Evolutionary conservation across 495 filamentous ascomycete species (phyloP).

Genomic region (Collariella sp.): DNA sequence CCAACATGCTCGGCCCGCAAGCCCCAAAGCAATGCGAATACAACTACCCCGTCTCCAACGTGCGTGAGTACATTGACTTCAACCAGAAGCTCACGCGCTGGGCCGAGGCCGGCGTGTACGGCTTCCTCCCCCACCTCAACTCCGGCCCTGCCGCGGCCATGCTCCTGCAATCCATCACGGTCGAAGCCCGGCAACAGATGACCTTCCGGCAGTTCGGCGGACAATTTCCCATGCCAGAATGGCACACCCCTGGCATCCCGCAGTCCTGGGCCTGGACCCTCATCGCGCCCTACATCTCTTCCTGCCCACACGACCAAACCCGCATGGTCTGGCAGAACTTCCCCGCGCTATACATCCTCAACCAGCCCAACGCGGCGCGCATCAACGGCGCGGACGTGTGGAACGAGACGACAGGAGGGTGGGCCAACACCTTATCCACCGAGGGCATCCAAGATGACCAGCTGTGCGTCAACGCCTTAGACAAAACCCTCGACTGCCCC

Average conservation of each 20-base stretch:
- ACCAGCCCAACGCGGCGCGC: slow-evolving; percentile 66
- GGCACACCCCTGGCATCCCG: slow-evolving; percentile 73
- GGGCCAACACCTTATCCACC: slow-evolving; percentile 34
- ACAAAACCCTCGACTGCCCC: slow-evolving; percentile 46
- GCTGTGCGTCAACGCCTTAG: slow-evolving; percentile 45
- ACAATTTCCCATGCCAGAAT: slow-evolving; percentile 76
- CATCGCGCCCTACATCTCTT: slow-evolving; percentile 75
- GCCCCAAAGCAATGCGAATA: slow-evolving; percentile 71
- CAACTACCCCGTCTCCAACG: slow-evolving; percentile 71
- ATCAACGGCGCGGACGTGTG: slow-evolving; percentile 46
- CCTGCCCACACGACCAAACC: slow-evolving; percentile 66
- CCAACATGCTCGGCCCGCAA: slow-evolving; percentile 70
- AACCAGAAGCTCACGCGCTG: slow-evolving; percentile 77
- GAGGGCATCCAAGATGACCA: slow-evolving; percentile 31
- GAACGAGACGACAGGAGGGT: slow-evolving; percentile 48
- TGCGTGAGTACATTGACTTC: slow-evolving; percentile 77
- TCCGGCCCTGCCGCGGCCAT: slow-evolving; percentile 65
- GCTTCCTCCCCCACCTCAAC: slow-evolving; percentile 74
- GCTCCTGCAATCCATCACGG: slow-evolving; percentile 66
- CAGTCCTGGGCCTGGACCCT: slow-evolving; percentile 86
- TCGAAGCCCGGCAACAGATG: slow-evolving; percentile 82
- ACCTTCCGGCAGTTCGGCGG: slow-evolving; percentile 82
- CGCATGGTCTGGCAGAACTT: slow-evolving; percentile 85
- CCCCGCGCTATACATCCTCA: slow-evolving; percentile 62
- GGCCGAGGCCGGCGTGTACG: slow-evolving; percentile 76